Conservation (phyloP, 345 rosid species). For the Lepidium aucheri region DNA sequence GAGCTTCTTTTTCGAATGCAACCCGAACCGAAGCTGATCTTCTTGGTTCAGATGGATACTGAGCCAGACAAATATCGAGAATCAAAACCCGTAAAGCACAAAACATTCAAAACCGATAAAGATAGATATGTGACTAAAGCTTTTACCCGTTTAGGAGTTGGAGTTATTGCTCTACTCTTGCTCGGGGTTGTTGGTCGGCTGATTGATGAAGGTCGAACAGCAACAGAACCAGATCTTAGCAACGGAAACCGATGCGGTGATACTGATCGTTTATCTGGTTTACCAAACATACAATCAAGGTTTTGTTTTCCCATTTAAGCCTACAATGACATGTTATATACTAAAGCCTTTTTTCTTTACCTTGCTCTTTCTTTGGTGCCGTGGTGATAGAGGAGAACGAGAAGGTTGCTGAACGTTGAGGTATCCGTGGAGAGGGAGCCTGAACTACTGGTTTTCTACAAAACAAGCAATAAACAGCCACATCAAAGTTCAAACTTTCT, state of each 20-base stretch:
- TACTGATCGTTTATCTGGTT: slow-evolving; percentile 60
- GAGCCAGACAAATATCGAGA: not conserved
- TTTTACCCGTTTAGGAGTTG: slow-evolving; percentile 76
- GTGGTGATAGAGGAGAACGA: slow-evolving; percentile 53
- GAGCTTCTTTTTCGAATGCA: slow-evolving; percentile 48
- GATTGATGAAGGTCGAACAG: slow-evolving; percentile 45
- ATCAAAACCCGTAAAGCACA: not conserved
- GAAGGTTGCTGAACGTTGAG: slow-evolving; percentile 65
- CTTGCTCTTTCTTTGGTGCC: slow-evolving; percentile 56
- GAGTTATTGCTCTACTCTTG: slow-evolving; percentile 54
- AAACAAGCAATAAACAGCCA: not conserved
- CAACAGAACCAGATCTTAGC: slow-evolving; percentile 63
- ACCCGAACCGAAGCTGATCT: slow-evolving; percentile 69
- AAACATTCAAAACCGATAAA: not conserved
- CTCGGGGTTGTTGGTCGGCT: slow-evolving; percentile 65
- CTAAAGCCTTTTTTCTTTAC: slow-evolving; percentile 18
- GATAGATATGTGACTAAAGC: not conserved
- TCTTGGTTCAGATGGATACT: slow-evolving; percentile 87
- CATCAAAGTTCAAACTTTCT: not conserved
- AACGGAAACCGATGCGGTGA: slow-evolving; percentile 86
- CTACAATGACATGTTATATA: not conserved
- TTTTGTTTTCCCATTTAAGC: not conserved
- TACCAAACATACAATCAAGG: not conserved
- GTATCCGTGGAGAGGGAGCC: slow-evolving; percentile 51
- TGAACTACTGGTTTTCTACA: slow-evolving; percentile 60